Evolutionary conservation across 208 protist species (phyloP), one percentile per base, ranked within the genome.

Genomic region (Trichomonas gallinae): DNA sequence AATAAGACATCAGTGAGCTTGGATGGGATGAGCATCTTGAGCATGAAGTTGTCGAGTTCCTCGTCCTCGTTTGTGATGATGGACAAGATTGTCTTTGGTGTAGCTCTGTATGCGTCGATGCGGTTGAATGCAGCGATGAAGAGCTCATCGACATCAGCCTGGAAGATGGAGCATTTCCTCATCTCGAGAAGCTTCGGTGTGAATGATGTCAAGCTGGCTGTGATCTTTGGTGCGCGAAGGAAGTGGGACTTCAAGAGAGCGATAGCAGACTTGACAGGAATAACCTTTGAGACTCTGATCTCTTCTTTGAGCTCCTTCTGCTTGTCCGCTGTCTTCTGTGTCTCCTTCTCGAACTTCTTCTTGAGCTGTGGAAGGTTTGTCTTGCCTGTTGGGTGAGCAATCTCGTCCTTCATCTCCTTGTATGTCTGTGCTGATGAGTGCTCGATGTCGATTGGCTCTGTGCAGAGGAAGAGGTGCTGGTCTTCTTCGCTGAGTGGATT

Each of bases 341-440:
- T 93, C 10, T 38, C 44, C 46, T 93, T 93, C 31, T 93, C 87
- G 46, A 93, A 58, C 46, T 93, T 42, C 45, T 93, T 93, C 15
- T 36, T 93, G 11, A 93, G 44, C 31, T 93, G 87, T 51, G 87
- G 87, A 17, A 93, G 31, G 31, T 93, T 93, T 51, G 87, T 51
- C 21, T 34, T 93, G 13, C 40, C 87, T 34, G 23, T 93, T 93
- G 87, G 87, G 46, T 93, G 87, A 38, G 44, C 40, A 38, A 93
- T 93, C 51, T 93, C 87, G 38, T 93, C 44, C 46, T 93, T 93
- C 44, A 93, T 93, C 38, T 48, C 87, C 42, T 34, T 42, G 34
- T 93, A 93, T 93, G 42, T 38, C 31, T 93, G 15, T 13, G 87
- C 87, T 93, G 87, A 93, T 58, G 87, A 36, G 46, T 93, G 87